Base-by-base conservation (phyloP, 176 grass and related monocot genomes). In the Bonia amplexicaulis region DNA sequence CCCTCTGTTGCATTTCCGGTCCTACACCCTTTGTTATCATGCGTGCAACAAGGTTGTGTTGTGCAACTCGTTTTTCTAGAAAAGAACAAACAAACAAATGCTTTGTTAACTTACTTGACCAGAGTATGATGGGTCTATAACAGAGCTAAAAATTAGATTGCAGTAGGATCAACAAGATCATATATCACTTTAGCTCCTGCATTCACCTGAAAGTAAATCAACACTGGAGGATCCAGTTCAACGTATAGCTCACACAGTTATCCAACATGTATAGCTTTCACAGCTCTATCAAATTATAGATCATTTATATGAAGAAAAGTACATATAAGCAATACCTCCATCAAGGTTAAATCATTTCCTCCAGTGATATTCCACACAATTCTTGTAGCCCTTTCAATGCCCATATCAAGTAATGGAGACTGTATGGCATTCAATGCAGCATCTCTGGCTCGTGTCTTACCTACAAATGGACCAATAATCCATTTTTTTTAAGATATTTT, bases 111-210 rank as follows among this genome's bases (percentile, higher is more conserved):
- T 65, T 83, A 90, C 91, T 82, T 90, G 88, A 66, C 88, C 88
- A 66, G 71, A 68, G 14, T 85, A 78, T 71, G 86, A 89, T 7
- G 80, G 89, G 63, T 87, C 89, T 58, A 91, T 84, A 61, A 91
- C 86, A 68, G 86, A 80, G 40, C 67, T 86, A 40, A 91, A 91
- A 87, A 94, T 85, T 52, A 91, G 73, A 73, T 94, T 64, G 92
- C 86, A 89, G 68, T 73, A 55, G 86, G 89, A 87, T 91, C 89
- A 61, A 87, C 80, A 77, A 87, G 71, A 71, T 94, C 80, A 82
- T 79, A 89, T 70, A 94, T 85, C 59, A 85, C 74, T 22, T 94
- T 80, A 14, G 84, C 86, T 57, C 86, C 86, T 26, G 89, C 80
- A 82, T 87, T 94, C n/a, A 89, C 89, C 89, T 89, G 71, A 78